Evolutionary conservation across 2,329 filamentous ascomycete genomes (phyloP).

Genomic region (Aspergillus sp.): DNA sequence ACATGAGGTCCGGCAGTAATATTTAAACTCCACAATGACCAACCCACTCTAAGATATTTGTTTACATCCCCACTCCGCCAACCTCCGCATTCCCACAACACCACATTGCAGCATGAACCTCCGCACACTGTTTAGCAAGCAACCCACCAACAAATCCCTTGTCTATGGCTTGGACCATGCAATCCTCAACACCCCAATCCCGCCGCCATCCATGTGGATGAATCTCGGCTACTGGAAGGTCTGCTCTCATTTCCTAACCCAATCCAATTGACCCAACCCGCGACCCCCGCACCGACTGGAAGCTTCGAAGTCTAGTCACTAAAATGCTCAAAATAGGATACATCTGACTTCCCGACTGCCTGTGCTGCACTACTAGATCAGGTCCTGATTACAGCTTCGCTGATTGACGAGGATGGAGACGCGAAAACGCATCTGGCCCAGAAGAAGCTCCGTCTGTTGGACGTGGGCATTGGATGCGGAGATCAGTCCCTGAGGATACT

Average conservation of each 20-base stretch:
- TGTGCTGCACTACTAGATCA: constrained; percentile 51
- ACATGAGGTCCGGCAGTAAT: no score
- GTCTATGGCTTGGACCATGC: constrained; percentile 58
- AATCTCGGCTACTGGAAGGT: constrained; percentile 62
- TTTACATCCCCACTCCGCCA: no score
- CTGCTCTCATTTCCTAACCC: not conserved
- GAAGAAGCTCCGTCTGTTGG: constrained; percentile 35
- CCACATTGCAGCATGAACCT: not conserved
- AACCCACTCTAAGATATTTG: no score
- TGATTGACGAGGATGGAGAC: constrained; percentile 27
- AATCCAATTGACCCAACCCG: not conserved
- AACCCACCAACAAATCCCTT: not conserved
- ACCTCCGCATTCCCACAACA: not conserved
- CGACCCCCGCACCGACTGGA: not conserved
- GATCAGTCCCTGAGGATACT: constrained; percentile 54
- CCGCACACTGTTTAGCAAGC: constrained; percentile 7
- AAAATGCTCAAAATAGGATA: constrained; percentile 17
- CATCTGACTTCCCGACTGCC: constrained; percentile 46
- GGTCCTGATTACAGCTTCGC: constrained; percentile 46
- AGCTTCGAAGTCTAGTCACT: not conserved
- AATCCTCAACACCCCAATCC: constrained; percentile 52
- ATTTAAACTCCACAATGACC: no score
- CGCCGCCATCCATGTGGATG: constrained; percentile 60
- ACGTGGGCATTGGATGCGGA: constrained; percentile 61
- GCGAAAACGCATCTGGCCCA: constrained; percentile 10